phyloP scores from a whole-genome alignment of 2,329 filamentous ascomycete species.

The Talaromyces sp. region DNA sequence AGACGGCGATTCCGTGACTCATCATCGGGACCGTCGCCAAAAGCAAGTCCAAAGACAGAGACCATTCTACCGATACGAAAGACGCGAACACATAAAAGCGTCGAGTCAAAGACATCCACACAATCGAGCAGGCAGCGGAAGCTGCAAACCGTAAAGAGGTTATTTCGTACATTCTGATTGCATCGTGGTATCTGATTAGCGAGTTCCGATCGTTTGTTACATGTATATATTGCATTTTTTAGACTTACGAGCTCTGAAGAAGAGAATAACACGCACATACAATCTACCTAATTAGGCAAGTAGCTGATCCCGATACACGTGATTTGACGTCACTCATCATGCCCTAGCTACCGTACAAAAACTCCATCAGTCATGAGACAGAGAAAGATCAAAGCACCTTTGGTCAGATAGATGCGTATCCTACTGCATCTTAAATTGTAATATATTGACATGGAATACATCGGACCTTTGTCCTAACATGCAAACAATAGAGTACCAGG shows the following conservation, averaged over 20 bases:
- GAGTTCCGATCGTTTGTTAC: neutral
- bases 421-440: fast-evolving
- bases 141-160: neutral
- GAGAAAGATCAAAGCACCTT: too few relatives aligned
- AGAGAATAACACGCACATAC: neutral
- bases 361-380: neutral
- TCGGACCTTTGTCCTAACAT: neutral
- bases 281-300: neutral
- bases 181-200: neutral
- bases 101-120: neutral
- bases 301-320: neutral
- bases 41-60: neutral
- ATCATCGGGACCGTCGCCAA: neutral
- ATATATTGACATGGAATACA: neutral
- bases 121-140: neutral
- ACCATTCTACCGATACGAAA: neutral
- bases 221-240: neutral
- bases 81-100: neutral
- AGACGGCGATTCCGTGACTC: neutral
- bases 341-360: neutral
- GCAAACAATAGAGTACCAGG: neutral
- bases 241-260: neutral
- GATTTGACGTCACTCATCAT: neutral
- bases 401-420: neutral
- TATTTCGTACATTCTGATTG: neutral